Base-by-base conservation (phyloP, 495 filamentous ascomycete species). In the Ascodesmis nigricans region DNA sequence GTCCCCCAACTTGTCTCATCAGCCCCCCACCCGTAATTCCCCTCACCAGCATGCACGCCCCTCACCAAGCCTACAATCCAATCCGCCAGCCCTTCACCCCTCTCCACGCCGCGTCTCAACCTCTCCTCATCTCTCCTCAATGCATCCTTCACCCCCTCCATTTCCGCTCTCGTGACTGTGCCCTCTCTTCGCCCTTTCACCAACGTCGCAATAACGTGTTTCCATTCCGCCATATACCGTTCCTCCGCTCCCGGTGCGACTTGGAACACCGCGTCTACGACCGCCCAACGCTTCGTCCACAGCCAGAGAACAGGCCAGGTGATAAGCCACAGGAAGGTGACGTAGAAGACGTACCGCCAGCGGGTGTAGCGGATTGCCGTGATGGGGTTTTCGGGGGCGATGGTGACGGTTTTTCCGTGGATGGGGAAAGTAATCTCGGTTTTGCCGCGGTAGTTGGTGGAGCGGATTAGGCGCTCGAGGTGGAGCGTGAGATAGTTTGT, bases 301-400 rank as follows among this genome's bases (percentile, higher is more conserved):
- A 74, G 62, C 56, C 63, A 70, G 19, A 75, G 53, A 28, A 64
- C 58, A 10, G 71, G 72, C 72, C 72, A 75, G 11, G 59, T 52
- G 45, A 75, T 59, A 22, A 75, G 43, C 57, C 69, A 71, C 26
- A 71, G 49, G 34, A 75, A 63, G 2, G 62, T 66, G 8, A 72
- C 45, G 44, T 61, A 65, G 53, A 70, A 74, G 22, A 75, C 15
- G 61, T 59, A 69, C 6, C 57, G 45, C 60, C 61, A 69, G 6
- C 55, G 45, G 18, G 72, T 58, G 61, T 65, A 75, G 2, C 72
- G 62, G 62, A 65, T 67, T n/a, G 49, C 22, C 35, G 72, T 74
- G 33, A 62, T 57, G 33, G 49, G 57, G 28, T 59, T 59, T 0
- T 62, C 54, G 26, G 66, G 70, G 49, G 66, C 71, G 31, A 71